Evolutionary conservation across 805 yeast species (phyloP), one percentile per base, ranked within the genome.

Genomic region (Candida yuanshanica): DNA sequence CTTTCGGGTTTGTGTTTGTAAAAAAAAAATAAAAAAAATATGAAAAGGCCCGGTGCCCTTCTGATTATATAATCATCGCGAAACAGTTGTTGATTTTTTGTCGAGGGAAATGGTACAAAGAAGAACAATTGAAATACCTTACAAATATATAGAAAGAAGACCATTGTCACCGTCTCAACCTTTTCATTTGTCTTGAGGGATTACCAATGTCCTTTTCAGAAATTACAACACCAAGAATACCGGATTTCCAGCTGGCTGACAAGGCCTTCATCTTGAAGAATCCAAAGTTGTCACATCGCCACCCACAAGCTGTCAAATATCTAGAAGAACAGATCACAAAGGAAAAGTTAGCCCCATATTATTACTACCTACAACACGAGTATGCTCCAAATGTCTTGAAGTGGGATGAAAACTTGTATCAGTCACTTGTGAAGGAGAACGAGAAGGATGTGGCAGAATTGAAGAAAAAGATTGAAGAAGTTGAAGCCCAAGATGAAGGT

Each of bases 191-290:
- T n/a, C n/a, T n/a, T n/a, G n/a, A n/a, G n/a, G n/a, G n/a, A n/a
- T n/a, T n/a, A n/a, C n/a, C 25, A 18, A 49, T 49, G 51, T 35
- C 46, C 1, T 26, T 31, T 23, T 20, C 46, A 14, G 47, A 56
- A 24, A 38, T 38, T 17, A 37, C 33, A 18, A 44, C 56, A 0
- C 46, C 48, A 11, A 72, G 75, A 52, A 75, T 87, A 21, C 98
- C 98, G 22, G 89, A 90, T 60, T 83, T 84, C 65, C 72, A 70
- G 51, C 75, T 90, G 29, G 81, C 95, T n/a, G 90, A 88, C 57
- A 69, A 76, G 42, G 85, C 90, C 29, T 91, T 84, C 60, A 70
- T 78, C 38, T 68, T 85, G 44, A 66, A 69, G 26, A 62, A 58
- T 35, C 66, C 69, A 22, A 66, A 57, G 25, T 57, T 66, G 38